Evolutionary conservation across 2,329 filamentous ascomycete genomes (phyloP), one percentile per base, ranked within the genome.

Genomic region (Hirsutella minnesotensis): DNA sequence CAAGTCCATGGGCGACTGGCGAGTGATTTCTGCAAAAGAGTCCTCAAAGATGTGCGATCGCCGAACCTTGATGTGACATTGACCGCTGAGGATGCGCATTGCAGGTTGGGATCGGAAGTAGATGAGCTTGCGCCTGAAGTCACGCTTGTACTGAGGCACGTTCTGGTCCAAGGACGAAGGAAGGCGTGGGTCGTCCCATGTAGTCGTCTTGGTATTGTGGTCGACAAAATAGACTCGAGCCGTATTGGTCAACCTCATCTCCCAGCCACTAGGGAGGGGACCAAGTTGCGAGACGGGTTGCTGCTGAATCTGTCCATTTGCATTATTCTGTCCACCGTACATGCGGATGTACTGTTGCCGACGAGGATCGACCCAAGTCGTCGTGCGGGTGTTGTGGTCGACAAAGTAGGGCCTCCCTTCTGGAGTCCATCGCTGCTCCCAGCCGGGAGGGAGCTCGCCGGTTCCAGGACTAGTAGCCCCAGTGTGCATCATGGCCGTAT

Each of bases 161-260:
- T 95, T 95, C 66, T 98, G 92, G 56, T 98, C 92, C 47, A 98
- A 71, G 1, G 92, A 96, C 3, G 90, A 96, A 20, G 92, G 92
- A 52, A 98, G 69, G 57, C 92, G 79, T 30, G 92, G 92, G 57
- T 98, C 92, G 58, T 98, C 92, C 92, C 92, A 98, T 1, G 92
- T 98, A 3, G 92, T 98, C 0, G 92, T 98, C 72, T 98, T 98
- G 37, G 92, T 98, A 67, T 98, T 98, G 68, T 98, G 92, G 57
- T 98, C 92, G 37, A 98, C 92, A 63, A 98, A 98, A 67, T 98
- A 98, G 15, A 98, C 92, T 46, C 92, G 78, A 22, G 92, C 92
- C 13, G 92, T 98, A 64, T 98, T 96, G 42, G 92, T 98, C 41
- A 98, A 79, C 47, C 92, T 86, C 92, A 98, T 98, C 72, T 98